phyloP scores from a whole-genome alignment of 2,329 filamentous ascomycete genomes.

The Fusarium sp. region DNA sequence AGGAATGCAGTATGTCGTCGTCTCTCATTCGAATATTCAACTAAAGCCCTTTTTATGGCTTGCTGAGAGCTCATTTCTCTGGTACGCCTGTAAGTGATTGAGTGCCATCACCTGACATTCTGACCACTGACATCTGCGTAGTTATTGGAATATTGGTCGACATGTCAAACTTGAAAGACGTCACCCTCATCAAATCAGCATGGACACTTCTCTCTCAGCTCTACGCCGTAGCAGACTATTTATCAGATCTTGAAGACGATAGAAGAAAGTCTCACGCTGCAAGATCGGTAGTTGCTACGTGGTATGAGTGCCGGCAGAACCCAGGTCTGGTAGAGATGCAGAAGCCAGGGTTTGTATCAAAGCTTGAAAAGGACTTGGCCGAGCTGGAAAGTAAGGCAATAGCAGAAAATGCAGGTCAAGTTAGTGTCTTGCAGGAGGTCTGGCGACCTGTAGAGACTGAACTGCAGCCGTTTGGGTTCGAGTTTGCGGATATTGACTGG shows the following conservation, averaged over 20 bases:
- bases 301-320: slow-evolving; percentile 23
- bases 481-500: slow-evolving; percentile 26
- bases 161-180: slow-evolving; percentile 4
- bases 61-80: neutral
- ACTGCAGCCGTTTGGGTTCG: slow-evolving; percentile 17
- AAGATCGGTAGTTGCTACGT: slow-evolving; percentile 11
- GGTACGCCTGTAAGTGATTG: slow-evolving; percentile 27
- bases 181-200: neutral
- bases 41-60: slow-evolving; percentile 5
- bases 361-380: neutral
- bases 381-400: neutral
- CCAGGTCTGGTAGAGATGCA: neutral
- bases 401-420: fast-evolving
- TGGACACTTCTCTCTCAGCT: slow-evolving; percentile 4
- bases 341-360: slow-evolving; percentile 6
- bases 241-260: slow-evolving; percentile 9
- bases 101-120: too few species aligned
- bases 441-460: neutral
- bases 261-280: slow-evolving; percentile 7
- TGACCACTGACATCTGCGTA: too few species aligned
- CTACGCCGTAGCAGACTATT: neutral
- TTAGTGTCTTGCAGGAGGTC: neutral
- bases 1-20: neutral
- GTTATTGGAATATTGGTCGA: slow-evolving; percentile 19
- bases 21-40: neutral